phyloP scores from a whole-genome alignment of 805 yeast genomes.

The Candida sithepensis region DNA sequence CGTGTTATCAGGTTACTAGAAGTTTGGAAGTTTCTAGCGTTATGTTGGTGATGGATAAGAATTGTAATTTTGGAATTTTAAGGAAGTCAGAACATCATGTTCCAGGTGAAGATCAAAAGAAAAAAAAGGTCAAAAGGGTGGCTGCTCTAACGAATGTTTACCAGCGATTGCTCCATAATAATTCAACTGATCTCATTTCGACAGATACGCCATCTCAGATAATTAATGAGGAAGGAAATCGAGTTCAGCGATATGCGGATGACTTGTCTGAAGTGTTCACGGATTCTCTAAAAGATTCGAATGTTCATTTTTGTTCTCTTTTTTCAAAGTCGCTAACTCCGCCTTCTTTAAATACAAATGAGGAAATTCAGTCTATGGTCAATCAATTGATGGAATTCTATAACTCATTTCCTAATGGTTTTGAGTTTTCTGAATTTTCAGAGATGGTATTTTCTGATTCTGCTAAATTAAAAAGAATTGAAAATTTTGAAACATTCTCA shows the following conservation, averaged over 20 bases:
- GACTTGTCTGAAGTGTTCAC: conserved; percentile 15
- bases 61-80: background rate
- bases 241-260: conserved; percentile 26
- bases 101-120: background rate
- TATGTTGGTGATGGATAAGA: conserved; percentile 1
- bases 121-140: background rate
- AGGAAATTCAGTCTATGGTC: conserved; percentile 35
- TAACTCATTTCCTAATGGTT: conserved; percentile 9
- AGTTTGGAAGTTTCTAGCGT: conserved; percentile 21
- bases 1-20: conserved; percentile 14
- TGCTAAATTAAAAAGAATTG: conserved; percentile 1
- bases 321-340: conserved; percentile 2
- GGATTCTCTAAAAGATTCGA: conserved; percentile 5
- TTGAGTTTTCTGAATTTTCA: conserved; percentile 11
- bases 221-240: conserved; percentile 10
- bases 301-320: conserved; percentile 2
- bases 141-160: background rate
- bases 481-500: background rate
- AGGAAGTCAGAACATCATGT: background rate
- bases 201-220: background rate
- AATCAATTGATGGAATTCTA: conserved; percentile 28
- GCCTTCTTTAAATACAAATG: conserved; percentile 15
- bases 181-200: background rate
- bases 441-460: conserved; percentile 11
- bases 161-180: background rate